These are phyloP conservation scores for Dothideomycetes sp. DNA, from an alignment of 2,329 filamentous ascomycete genomes.

Conservation along the genomic window DNA sequence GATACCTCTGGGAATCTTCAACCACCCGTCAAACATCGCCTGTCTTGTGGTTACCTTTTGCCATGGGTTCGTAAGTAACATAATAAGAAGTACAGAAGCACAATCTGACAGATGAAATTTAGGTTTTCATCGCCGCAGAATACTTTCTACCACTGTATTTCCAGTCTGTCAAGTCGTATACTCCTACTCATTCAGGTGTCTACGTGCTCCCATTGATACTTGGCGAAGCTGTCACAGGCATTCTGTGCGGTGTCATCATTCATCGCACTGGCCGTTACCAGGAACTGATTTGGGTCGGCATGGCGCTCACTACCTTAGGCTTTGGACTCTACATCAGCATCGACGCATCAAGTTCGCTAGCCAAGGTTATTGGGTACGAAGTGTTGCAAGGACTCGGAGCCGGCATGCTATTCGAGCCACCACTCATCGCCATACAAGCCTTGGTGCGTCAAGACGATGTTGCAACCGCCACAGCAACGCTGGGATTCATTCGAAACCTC, in stretches of 20 bases:
- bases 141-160: slow-evolving; percentile 70
- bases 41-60: slow-evolving; percentile 42
- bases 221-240: slow-evolving; percentile 35
- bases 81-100: background rate
- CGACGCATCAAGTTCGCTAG: slow-evolving; percentile 28
- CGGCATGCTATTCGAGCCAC: slow-evolving; percentile 45
- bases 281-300: slow-evolving; percentile 38
- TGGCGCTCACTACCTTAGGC: slow-evolving; percentile 35
- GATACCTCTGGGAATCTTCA: slow-evolving; percentile 58
- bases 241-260: slow-evolving; percentile 40
- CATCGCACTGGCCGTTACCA: slow-evolving; percentile 42
- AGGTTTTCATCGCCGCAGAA: slow-evolving; percentile 51
- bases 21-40: slow-evolving; percentile 46
- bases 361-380: slow-evolving; percentile 39
- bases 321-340: slow-evolving; percentile 41
- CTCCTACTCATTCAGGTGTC: slow-evolving; percentile 51
- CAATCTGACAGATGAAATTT: background rate
- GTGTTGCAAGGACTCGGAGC: slow-evolving; percentile 43
- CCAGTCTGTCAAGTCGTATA: slow-evolving; percentile 55
- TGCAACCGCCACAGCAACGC: slow-evolving; percentile 44
- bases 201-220: slow-evolving; percentile 53
- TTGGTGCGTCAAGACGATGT: slow-evolving; percentile 40
- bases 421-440: slow-evolving; percentile 49
- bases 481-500: slow-evolving; percentile 40
- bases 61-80: slow-evolving; percentile 34